A percentile compares a stretch with the other conserved stretches of the same genome.
These are phyloP conservation scores for Aspergillus quadricinctus DNA, from an alignment of 2,329 filamentous ascomycete genomes.

Conservation along the genomic window DNA sequence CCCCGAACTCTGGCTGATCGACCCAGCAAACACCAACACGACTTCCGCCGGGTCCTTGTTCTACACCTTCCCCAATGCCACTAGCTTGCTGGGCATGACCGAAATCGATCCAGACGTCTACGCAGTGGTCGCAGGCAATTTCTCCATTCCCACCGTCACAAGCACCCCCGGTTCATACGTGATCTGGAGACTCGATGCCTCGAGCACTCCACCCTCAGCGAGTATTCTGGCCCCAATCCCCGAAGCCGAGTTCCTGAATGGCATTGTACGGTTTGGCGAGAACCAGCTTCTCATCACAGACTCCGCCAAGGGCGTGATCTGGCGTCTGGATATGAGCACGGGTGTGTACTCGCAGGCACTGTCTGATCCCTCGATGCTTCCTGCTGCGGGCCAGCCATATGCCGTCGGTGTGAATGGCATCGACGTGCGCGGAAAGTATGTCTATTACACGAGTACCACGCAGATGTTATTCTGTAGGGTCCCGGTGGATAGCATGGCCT, in stretches of 20 bases:
- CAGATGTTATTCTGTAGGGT: constrained; percentile 2
- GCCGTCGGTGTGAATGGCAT: constrained; percentile 7
- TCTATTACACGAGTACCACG: constrained; percentile 7
- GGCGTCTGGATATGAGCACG: constrained; percentile 3
- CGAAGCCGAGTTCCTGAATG: no score
- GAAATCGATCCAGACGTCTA: no score
- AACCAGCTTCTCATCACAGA: constrained; percentile 2
- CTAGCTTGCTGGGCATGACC: not conserved
- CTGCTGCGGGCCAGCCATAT: no score
- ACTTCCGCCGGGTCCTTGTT: not conserved
- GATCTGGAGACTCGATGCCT: no score
- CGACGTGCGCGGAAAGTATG: not conserved
- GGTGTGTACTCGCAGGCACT: not conserved
- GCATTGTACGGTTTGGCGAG: not conserved
- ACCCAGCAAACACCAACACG: not conserved
- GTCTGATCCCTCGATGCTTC: no score
- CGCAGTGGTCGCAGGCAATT: no score
- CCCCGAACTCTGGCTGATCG: constrained; percentile 7
- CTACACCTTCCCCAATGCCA: constrained; percentile 5
- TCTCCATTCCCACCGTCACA: no score
- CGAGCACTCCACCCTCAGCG: no score
- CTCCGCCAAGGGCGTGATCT: constrained; percentile 7
- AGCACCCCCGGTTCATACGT: no score
- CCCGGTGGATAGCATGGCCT: not conserved
- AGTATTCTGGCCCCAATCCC: no score